phyloP scores from a whole-genome alignment of 768 basidiomycete genomes.

The Agaricus blazei region DNA sequence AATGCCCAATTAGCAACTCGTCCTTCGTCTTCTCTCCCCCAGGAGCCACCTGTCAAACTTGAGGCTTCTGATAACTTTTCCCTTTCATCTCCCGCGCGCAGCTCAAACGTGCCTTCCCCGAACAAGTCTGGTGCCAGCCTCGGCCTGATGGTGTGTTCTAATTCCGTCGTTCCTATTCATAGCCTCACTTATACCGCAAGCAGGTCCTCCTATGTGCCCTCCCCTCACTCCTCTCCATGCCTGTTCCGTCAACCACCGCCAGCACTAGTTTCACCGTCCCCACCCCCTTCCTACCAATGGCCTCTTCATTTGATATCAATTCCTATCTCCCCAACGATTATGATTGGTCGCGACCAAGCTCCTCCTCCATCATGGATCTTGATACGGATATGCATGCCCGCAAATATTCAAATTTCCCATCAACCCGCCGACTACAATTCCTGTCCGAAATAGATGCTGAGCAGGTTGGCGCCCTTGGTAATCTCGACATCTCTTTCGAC shows the following conservation, averaged over 20 bases:
- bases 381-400: constrained; percentile 27
- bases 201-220: constrained; percentile 77
- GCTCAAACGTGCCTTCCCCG: constrained; percentile 36
- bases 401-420: constrained; percentile 25
- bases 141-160: constrained; percentile 32
- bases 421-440: constrained; percentile 51
- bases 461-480: constrained; percentile 43
- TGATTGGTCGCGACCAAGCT: constrained; percentile 44
- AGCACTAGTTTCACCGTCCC: constrained; percentile 56
- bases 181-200: constrained; percentile 17
- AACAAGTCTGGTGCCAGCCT: constrained; percentile 62
- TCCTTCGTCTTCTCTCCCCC: constrained; percentile 17
- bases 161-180: background rate
- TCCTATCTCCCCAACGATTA: constrained; percentile 46
- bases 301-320: constrained; percentile 41
- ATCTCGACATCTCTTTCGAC: constrained; percentile 72
- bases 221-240: constrained; percentile 67
- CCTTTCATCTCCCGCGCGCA: constrained; percentile 36
- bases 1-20: constrained; percentile 51
- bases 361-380: constrained; percentile 19
- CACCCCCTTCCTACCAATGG: constrained; percentile 36
- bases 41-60: constrained; percentile 43
- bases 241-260: constrained; percentile 46
- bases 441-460: constrained; percentile 42
- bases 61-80: constrained; percentile 53